Conservation (phyloP, 164 flowering plant genomes). For the Echeveria elegans region DNA sequence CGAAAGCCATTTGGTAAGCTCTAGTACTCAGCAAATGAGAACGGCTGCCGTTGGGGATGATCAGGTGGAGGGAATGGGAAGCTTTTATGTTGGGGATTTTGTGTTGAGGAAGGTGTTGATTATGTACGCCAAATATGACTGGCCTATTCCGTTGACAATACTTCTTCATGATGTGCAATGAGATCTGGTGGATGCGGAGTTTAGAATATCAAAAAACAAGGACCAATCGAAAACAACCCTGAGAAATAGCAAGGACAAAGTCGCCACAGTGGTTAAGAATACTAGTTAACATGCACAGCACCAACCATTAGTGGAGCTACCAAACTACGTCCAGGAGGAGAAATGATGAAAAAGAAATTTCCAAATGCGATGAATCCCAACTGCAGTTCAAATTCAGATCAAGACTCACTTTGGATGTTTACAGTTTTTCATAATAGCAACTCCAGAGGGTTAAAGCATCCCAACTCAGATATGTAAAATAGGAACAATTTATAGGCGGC, state of each 20-base stretch:
- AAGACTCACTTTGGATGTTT: not conserved
- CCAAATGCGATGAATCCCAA: not conserved
- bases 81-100: not conserved
- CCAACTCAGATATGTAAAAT: not conserved
- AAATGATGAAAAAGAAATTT: no score
- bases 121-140: not conserved
- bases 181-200: not conserved
- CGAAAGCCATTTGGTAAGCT: slow-evolving; percentile 43
- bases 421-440: not conserved
- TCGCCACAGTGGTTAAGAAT: no score
- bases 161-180: not conserved
- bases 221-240: not conserved
- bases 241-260: no score
- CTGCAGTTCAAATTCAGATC: not conserved
- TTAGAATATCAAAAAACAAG: no score
- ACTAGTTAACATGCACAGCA: not conserved
- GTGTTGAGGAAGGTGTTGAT: not conserved
- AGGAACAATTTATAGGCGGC: not conserved
- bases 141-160: no score
- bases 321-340: no score
- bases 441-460: no score
- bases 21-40: slow-evolving; percentile 41
- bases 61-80: not conserved
- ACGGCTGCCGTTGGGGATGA: slow-evolving; percentile 27
- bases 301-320: no score